phyloP scores from a whole-genome alignment of 1,284 basidiomycete species.

The Irpex lacteus region DNA sequence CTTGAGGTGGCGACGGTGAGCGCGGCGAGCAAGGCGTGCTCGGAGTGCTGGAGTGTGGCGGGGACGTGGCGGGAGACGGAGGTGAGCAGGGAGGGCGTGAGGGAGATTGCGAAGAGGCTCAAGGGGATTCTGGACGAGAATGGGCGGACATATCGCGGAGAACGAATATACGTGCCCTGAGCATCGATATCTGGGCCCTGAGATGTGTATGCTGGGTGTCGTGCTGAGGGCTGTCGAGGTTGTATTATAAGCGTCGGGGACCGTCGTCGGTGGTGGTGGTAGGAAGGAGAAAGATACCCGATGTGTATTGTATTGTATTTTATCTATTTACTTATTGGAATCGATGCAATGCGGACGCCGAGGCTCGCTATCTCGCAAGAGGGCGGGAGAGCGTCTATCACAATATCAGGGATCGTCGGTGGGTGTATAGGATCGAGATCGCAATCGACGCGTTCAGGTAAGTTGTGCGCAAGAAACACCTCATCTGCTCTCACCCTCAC shows the following conservation, averaged over 20 bases:
- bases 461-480: neutral
- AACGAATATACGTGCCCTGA: constrained; percentile 58
- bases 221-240: neutral
- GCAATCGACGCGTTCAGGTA: too few relatives aligned
- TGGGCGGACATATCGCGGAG: constrained; percentile 63
- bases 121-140: constrained; percentile 65
- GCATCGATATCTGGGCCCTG: neutral
- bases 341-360: too few relatives aligned
- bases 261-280: neutral
- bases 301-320: neutral
- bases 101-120: constrained; percentile 56
- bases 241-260: neutral
- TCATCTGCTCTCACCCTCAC: neutral
- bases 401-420: too few relatives aligned
- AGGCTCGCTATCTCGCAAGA: neutral
- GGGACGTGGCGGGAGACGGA: constrained; percentile 66
- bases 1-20: constrained; percentile 71
- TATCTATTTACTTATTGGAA: neutral
- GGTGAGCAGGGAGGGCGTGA: constrained; percentile 55
- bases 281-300: neutral
- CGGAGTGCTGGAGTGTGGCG: constrained; percentile 76
- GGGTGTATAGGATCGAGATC: too few relatives aligned
- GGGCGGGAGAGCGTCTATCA: neutral
- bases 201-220: too few relatives aligned
- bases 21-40: constrained; percentile 71